These are phyloP conservation scores for Liquidambar formosana DNA, from an alignment of 164 flowering plant species.

Conservation along the genomic window DNA sequence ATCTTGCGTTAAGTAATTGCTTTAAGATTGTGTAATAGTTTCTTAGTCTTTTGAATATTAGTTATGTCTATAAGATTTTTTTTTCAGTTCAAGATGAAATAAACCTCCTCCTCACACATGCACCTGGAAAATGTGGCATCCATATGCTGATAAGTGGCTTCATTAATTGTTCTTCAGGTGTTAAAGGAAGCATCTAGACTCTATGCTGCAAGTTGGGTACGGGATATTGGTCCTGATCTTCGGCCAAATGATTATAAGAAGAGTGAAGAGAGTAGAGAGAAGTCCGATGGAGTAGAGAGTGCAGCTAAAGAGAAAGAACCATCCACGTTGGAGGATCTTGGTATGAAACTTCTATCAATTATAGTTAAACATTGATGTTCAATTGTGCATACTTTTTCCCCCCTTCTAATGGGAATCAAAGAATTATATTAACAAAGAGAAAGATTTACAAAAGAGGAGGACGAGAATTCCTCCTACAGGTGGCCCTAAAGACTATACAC, in stretches of 20 bases:
- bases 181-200: slow-evolving; percentile 79
- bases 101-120: not conserved
- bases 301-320: slow-evolving; percentile 53
- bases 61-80: no score
- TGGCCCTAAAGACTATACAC: no score
- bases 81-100: not conserved
- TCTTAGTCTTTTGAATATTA: not conserved
- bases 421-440: no score
- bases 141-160: not conserved
- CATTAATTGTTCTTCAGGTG: slow-evolving; percentile 37
- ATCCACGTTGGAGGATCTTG: slow-evolving; percentile 82
- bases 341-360: slow-evolving; percentile 34
- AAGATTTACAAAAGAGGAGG: no score
- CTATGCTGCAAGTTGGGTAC: slow-evolving; percentile 91
- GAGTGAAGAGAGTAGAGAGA: slow-evolving; percentile 28
- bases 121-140: not conserved
- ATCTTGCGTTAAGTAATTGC: not conserved
- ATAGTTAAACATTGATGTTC: no score
- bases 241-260: slow-evolving; percentile 69
- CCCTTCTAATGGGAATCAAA: no score
- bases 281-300: slow-evolving; percentile 20
- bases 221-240: slow-evolving; percentile 91
- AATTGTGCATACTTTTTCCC: no score
- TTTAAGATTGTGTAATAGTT: not conserved
- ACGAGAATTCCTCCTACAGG: no score